These are phyloP conservation scores for Podaxis pistillaris DNA, from an alignment of 768 basidiomycete species.

Conservation along the genomic window DNA sequence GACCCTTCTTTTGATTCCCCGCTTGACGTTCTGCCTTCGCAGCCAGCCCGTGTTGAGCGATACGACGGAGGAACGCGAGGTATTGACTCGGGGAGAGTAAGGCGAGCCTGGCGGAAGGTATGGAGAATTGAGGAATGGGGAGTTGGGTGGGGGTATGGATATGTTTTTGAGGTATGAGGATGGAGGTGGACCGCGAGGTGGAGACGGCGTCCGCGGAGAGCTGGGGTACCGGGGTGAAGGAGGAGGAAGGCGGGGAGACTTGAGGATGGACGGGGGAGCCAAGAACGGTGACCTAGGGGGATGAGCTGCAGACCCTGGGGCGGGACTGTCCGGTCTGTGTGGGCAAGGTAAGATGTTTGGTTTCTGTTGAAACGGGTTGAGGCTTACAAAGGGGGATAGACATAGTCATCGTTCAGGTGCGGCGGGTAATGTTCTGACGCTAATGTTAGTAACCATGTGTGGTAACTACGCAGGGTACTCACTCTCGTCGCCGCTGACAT, in stretches of 20 bases:
- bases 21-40: constrained; percentile 79
- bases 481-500: constrained; percentile 11
- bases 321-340: neutral
- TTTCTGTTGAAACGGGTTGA: neutral
- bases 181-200: constrained; percentile 1
- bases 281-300: neutral
- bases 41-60: constrained; percentile 49
- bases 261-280: constrained; percentile 5
- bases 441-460: neutral
- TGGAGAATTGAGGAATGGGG: constrained; percentile 15
- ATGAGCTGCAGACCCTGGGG: neutral
- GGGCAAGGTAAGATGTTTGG: neutral
- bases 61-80: constrained; percentile 11
- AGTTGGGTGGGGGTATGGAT: neutral
- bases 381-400: constrained; percentile 3
- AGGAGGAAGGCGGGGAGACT: neutral
- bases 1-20: constrained; percentile 83
- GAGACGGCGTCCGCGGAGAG: neutral
- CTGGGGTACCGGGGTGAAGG: neutral
- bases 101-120: constrained; percentile 12
- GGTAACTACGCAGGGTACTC: neutral
- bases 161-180: neutral
- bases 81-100: constrained; percentile 16
- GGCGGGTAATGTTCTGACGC: neutral
- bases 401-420: neutral